Percentiles rank a stretch among this genome's conserved stretches.
phyloP scores from a whole-genome alignment of 306 rosid species.

The Astragalus glycyphyllos region DNA sequence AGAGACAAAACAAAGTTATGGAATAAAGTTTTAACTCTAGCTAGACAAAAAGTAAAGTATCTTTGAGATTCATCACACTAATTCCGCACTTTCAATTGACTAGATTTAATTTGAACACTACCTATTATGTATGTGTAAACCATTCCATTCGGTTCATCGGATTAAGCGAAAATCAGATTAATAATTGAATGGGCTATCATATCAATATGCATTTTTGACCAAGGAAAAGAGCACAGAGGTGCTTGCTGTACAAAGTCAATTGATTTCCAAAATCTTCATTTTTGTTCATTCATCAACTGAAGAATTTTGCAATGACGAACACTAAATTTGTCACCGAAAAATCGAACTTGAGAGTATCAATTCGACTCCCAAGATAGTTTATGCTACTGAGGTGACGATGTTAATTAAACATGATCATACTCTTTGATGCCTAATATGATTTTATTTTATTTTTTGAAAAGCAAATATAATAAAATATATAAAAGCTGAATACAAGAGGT shows the following conservation, averaged over 20 bases:
- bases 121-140: constrained; percentile 23
- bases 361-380: too few species aligned
- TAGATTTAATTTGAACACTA: constrained; percentile 27
- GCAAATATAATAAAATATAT: too few species aligned
- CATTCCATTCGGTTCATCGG: constrained; percentile 33
- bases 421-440: too few species aligned
- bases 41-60: constrained; percentile 40
- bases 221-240: constrained; percentile 11
- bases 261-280: constrained; percentile 22
- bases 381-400: too few species aligned
- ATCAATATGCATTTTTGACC: constrained; percentile 38
- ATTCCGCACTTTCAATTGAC: constrained; percentile 31
- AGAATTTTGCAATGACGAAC: too few species aligned
- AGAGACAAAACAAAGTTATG: constrained; percentile 37
- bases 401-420: too few species aligned
- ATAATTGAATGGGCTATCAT: constrained; percentile 5
- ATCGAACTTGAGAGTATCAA: too few species aligned
- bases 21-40: constrained; percentile 22
- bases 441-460: too few species aligned
- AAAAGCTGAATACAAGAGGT: too few species aligned
- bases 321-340: too few species aligned
- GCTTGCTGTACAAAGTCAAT: constrained; percentile 37
- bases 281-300: constrained; percentile 14
- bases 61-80: constrained; percentile 50
- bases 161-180: constrained; percentile 41